Evolutionary conservation across 2,329 filamentous ascomycete genomes (phyloP), one percentile per base, ranked within the genome.

Genomic region (Pseudogymnoascus sp.): DNA sequence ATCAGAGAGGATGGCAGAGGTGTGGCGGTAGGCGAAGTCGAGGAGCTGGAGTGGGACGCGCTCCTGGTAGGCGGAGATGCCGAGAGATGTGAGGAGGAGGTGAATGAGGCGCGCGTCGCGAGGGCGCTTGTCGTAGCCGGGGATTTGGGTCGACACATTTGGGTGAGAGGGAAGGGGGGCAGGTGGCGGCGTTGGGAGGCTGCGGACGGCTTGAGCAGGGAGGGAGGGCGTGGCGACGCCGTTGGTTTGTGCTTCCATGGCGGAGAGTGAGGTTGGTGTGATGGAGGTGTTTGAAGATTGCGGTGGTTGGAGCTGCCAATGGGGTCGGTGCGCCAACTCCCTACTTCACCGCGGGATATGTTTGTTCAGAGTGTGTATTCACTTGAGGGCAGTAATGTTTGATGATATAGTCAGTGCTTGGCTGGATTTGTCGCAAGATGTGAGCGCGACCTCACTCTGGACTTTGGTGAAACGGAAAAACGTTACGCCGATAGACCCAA

Each of bases 11-110:
- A 93, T 81, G 64, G 84, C 82, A 1, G 85, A 86, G 9, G 88
- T 90, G 80, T 92, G 90, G 38, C 90, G 86, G 81, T 95, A 95
- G 59, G 90, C 89, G 72, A 93, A 93, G 78, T 95, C 90, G 73
- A 95, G 86, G 59, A 95, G 86, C 64, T 93, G 86, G 0, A 93
- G 83, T 0, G 90, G 90, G 1, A 95, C 90, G 70, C 90, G 89
- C 74, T 89, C 85, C 74, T 93, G 90, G 80, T 91, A 95, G 42
- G 87, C 82, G 4, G 88, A 87, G 9, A 93, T 89, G 71, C 90
- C 90, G 70, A 92, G 88, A 7, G 88, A 88, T 19, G 87, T 88
- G 59, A 95, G 85, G 61, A 95, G 83, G 17, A 93, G 84, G 77
- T 93, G 90, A 70, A 95, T 85, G 13, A 91, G 85, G 70, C 90